Evolutionary conservation across 2,329 filamentous ascomycete species (phyloP).

Genomic region (Xylaria sp.): DNA sequence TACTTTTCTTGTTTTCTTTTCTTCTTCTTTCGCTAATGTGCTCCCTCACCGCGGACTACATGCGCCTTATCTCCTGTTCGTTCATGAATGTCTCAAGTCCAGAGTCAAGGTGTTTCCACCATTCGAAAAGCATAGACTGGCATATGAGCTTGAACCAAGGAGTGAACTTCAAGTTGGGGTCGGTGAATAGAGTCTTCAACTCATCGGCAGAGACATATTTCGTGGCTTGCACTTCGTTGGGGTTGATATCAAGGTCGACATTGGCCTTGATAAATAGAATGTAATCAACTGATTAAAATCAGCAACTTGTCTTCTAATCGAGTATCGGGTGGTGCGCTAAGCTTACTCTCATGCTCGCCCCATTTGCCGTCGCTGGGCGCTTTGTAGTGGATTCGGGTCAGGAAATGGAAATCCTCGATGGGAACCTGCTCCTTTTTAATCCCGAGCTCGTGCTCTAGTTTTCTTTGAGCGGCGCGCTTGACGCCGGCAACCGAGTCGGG

Average conservation of each 20-base stretch:
- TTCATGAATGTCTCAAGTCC: conserved; percentile 84
- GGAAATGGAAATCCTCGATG: conserved; percentile 86
- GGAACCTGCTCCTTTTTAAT: conserved; percentile 90
- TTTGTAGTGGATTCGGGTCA: conserved; percentile 98
- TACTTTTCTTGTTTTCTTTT: background rate
- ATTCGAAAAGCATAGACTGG: conserved; percentile 95
- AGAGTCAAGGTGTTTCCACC: conserved; percentile 86
- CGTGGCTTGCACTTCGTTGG: conserved; percentile 86
- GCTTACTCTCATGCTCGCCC: conserved; percentile 96
- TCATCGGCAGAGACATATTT: conserved; percentile 82
- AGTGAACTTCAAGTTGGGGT: conserved; percentile 82
- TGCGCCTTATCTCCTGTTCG: conserved; percentile 85
- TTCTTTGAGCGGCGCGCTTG: conserved; percentile 89
- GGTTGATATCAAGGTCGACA: conserved; percentile 79
- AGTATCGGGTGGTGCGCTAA: background rate
- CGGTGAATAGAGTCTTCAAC: conserved; percentile 82
- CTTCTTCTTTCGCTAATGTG: conserved; percentile 1
- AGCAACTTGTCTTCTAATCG: conserved; percentile 17
- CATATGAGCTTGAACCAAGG: conserved; percentile 99
- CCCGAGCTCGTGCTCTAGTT: conserved; percentile 91
- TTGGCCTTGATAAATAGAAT: conserved; percentile 97
- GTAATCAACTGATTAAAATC: conserved; percentile 74
- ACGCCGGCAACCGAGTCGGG: conserved; percentile 81
- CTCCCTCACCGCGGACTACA: conserved; percentile 51
- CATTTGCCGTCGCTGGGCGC: conserved; percentile 96